Conservation (phyloP, 371 early-diverging fungal species). For the Mortierella sp. region DNA sequence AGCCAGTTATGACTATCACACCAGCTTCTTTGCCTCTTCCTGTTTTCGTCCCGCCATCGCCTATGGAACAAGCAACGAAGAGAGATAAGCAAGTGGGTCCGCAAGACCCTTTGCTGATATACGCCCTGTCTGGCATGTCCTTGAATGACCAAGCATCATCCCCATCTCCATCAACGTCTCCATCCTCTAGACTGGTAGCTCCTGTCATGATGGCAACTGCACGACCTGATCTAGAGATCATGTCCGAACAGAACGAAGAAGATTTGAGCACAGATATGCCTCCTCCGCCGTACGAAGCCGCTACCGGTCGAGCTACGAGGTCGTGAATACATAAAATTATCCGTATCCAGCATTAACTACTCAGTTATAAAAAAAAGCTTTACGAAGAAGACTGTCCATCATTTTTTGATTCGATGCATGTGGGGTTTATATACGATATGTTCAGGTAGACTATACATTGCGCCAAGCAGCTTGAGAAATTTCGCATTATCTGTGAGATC, state of each 20-base stretch:
- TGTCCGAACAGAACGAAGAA: background rate
- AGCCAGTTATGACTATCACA: background rate
- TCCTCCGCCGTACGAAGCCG: constrained; percentile 17
- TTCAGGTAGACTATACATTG: too few species aligned
- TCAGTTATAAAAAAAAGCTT: too few species aligned
- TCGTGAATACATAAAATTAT: too few species aligned
- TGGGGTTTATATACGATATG: too few species aligned
- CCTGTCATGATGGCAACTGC: constrained; percentile 11
- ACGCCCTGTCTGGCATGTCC: constrained; percentile 19
- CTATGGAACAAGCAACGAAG: background rate
- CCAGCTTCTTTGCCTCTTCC: background rate
- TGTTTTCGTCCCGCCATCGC: background rate
- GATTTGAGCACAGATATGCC: constrained; percentile 2
- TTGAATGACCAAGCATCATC: background rate
- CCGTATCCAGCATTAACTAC: too few species aligned
- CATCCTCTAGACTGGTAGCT: background rate
- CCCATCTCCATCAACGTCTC: background rate
- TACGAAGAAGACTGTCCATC: too few species aligned
- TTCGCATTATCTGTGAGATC: too few species aligned
- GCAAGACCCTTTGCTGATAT: constrained; percentile 26
- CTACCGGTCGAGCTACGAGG: too few species aligned
- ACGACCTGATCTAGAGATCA: constrained; percentile 18
- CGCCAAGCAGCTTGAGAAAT: too few species aligned
- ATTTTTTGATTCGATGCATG: too few species aligned
- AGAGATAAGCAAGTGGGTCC: background rate